A percentile compares a stretch with the other conserved stretches of the same genome.
Evolutionary conservation across 2,329 filamentous ascomycete genomes (phyloP).

Genomic region (Calonectria hongkongensis): DNA sequence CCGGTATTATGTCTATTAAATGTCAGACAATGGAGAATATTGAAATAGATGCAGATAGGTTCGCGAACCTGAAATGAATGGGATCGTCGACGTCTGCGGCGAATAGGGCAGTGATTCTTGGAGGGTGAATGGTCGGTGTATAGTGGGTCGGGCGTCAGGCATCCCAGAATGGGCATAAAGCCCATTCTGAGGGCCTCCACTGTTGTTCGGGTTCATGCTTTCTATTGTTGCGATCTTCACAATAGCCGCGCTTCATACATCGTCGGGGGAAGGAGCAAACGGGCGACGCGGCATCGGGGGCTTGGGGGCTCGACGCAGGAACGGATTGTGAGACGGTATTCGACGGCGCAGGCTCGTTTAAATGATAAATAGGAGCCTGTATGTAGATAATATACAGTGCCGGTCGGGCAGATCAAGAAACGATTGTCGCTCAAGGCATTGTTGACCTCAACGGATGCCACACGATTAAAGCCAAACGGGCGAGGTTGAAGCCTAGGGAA

Average conservation of each 20-base stretch:
- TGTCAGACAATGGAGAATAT: slow-evolving; percentile 43
- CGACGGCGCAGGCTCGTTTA: slow-evolving; percentile 29
- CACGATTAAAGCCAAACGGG: slow-evolving; percentile 38
- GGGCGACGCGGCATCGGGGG: slow-evolving; percentile 53
- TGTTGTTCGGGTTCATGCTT: slow-evolving; percentile 56
- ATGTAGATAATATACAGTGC: slow-evolving; percentile 21
- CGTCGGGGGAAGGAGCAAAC: slow-evolving; percentile 55
- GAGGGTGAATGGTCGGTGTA: slow-evolving; percentile 74
- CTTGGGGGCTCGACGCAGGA: slow-evolving; percentile 34
- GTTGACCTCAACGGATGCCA: slow-evolving; percentile 39
- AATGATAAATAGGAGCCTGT: slow-evolving; percentile 18
- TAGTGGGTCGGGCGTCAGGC: slow-evolving; percentile 50
- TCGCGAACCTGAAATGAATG: slow-evolving; percentile 82
- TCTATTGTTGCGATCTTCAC: slow-evolving; percentile 56
- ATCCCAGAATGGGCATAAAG: slow-evolving; percentile 50
- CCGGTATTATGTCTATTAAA: slow-evolving; percentile 77
- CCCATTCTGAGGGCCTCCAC: slow-evolving; percentile 61
- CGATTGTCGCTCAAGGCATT: slow-evolving; percentile 52
- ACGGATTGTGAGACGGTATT: slow-evolving; percentile 39
- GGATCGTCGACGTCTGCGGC: slow-evolving; percentile 86
- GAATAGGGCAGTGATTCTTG: slow-evolving; percentile 88
- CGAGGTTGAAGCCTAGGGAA: slow-evolving; percentile 50
- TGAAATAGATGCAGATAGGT: not conserved
- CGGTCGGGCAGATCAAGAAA: slow-evolving; percentile 30
- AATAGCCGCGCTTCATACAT: slow-evolving; percentile 57